Evolutionary conservation across 192 early-diverging fungal genomes (phyloP), one percentile per base, ranked within the genome.

Genomic region (Entophlyctis luteolus): DNA sequence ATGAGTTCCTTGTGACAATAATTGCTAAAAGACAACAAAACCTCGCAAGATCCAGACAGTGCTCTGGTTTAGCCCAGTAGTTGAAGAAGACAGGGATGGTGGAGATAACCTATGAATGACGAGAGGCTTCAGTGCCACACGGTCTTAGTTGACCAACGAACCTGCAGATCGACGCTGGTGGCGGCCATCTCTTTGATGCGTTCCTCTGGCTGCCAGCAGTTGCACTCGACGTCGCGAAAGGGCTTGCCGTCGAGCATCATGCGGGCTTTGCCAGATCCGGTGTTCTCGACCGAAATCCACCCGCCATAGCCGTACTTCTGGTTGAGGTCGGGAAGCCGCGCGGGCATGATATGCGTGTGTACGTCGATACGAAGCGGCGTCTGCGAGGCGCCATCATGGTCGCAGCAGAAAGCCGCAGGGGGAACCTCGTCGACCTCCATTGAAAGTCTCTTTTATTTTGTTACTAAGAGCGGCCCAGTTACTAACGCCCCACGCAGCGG

Each of bases 231-330:
- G 23, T 77, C 80, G 22, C 87, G 67, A 60, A 88, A 88, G 68
- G 78, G 82, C 69, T 88, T 88, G 18, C 86, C 87, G 63, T 88
- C 81, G 53, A 86, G 70, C 78, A 84, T 75, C 87, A 88, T 88
- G 69, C 75, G 67, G 48, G 84, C 82, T 59, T 84, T 81, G 34
- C 80, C 65, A 31, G 54, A 49, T 12, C 53, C 65, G 28, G 14
- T 67, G 65, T 54, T 67, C 25, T 67, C 52, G 32, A 67, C 65
- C 6, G 53, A 57, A 38, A 67, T 67, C 65, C 65, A 67, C 8
- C 65, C 65, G 23, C 80, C 80, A 52, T 84, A 83, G 10, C 83
- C 85, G 42, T 84, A 87, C 68, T 84, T 84, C 63, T 79, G 76
- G 48, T 77, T 75, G 53, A 86, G 70, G 66, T 87, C 81, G 31